These are phyloP conservation scores for Tricholoma furcatifolium DNA, from an alignment of 768 basidiomycete genomes.

Conservation along the genomic window DNA sequence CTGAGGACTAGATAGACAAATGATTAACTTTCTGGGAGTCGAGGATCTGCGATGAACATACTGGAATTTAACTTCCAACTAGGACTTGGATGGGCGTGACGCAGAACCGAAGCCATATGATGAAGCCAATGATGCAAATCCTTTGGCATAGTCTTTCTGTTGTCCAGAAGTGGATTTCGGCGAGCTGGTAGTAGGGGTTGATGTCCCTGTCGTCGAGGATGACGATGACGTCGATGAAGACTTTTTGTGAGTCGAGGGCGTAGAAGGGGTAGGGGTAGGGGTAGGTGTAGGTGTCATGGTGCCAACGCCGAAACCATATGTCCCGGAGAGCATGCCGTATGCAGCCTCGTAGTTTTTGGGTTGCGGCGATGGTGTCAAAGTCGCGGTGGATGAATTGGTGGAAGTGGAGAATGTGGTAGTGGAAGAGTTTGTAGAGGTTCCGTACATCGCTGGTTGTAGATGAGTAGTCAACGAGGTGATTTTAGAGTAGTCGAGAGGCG, in stretches of 20 bases:
- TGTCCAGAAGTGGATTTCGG: neutral
- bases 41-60: too few species aligned
- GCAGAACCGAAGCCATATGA: constrained; percentile 13
- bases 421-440: neutral
- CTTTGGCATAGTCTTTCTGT: constrained; percentile 12
- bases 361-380: neutral
- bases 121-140: constrained; percentile 11
- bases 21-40: too few species aligned
- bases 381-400: constrained; percentile 8
- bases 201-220: neutral
- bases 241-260: neutral
- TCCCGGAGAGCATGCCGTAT: constrained; percentile 18
- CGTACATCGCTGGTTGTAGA: neutral
- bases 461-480: neutral
- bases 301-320: constrained; percentile 19
- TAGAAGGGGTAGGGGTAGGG: neutral
- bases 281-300: neutral
- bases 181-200: neutral
- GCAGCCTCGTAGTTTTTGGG: constrained; percentile 23
- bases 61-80: neutral
- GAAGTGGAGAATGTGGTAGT: constrained; percentile 12
- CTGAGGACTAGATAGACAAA: too few species aligned
- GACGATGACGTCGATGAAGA: neutral
- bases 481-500: too few species aligned
- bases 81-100: neutral